Evolutionary conservation across 768 basidiomycete genomes (phyloP), one percentile per base, ranked within the genome.

Genomic region (Pleurotus platypus): DNA sequence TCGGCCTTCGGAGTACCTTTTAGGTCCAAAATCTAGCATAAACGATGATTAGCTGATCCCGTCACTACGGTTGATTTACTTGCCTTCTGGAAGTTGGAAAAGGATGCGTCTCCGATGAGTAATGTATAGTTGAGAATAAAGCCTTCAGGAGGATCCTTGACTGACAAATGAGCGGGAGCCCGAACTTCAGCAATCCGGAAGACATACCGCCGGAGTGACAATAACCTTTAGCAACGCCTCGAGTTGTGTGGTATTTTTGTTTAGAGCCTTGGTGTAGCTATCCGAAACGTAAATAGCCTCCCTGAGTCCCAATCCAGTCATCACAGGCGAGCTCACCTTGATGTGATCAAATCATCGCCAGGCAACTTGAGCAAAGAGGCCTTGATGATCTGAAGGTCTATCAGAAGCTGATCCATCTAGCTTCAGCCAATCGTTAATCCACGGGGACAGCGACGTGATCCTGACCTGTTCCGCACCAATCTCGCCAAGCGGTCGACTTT

Each of bases 81-180:
- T 35, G 89, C 94, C 85, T 99, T 99, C 76, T 98, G 97, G 77
- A 99, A 99, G 72, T 98, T 98, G 27, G 89, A 89, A 71, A 95
- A 95, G 2, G 94, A 95, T 4, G 90, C 87, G 71, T 98, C 96
- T 20, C 92, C 92, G 60, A 99, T 91, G 57, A 98, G 80, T 22
- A 98, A 79, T 6, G 92, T 94, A 67, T 98, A 99, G 66, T 98
- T 98, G 56, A 94, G 79, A 59, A 98, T 92, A 66, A 99, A 98
- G 2, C 90, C 92, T 69, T 96, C 94, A 1, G 92, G 77, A 13
- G 96, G 94, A 64, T 95, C 92, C 88, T 96, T 53, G n/a, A 30
- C 57, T 6, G 22, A 35, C 12, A 46, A 49, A 55, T 46, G 15
- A 22, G 15, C 24, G 8, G 20, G 20, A n/a, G 35, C 9, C 37